Base-by-base conservation (phyloP, 2,329 filamentous ascomycete species). In the Fusarium sp. region DNA sequence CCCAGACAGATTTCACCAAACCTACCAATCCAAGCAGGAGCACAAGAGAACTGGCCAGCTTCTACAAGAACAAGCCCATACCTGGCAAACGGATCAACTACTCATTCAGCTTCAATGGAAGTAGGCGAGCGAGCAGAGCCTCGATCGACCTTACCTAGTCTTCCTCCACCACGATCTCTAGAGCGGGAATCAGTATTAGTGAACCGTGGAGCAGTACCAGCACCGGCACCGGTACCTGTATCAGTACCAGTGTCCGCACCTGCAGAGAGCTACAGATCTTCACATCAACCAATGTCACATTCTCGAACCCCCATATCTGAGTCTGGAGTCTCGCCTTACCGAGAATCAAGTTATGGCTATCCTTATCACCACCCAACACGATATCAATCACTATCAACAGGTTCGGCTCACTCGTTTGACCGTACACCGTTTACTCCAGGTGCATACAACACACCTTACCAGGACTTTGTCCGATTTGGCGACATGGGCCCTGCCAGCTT, bases 311-410 rank as follows among this genome's bases (percentile, higher is more conserved):
- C 76, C 6, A 67, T 74, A 9, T 69, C 78, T 32, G 83, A 85
- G 30, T 56, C 75, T 11, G 66, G 72, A 10, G 70, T 76, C 4
- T 60, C 76, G 7, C 69, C 75, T 29, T 82, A 82, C 69, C 79
- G 76, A 58, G 76, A 74, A 30, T 69, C 74, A 6, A 75, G 73
- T 34, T 82, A 82, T 57, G 74, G 75, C 20, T 83, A 82, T 67
- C 70, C 76, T 29, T 83, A 83, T 61, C 82, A 83, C 63, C 83
- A 85, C 60, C 80, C 82, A 4, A 80, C 67, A 30, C 79, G 83
- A 56, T 78, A 79, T 29, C 85, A 86, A 60, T 84, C 84, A 4
- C 77, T 84, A 4, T 84, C 85, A 6, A 67, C 83, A 6, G 81
- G 83, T 42, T 80, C 85, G 4, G 76, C 80, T 51, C 80, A 81